These are phyloP conservation scores for Microdochium bolleyi DNA, from an alignment of 2,329 filamentous ascomycete genomes.

Conservation along the genomic window DNA sequence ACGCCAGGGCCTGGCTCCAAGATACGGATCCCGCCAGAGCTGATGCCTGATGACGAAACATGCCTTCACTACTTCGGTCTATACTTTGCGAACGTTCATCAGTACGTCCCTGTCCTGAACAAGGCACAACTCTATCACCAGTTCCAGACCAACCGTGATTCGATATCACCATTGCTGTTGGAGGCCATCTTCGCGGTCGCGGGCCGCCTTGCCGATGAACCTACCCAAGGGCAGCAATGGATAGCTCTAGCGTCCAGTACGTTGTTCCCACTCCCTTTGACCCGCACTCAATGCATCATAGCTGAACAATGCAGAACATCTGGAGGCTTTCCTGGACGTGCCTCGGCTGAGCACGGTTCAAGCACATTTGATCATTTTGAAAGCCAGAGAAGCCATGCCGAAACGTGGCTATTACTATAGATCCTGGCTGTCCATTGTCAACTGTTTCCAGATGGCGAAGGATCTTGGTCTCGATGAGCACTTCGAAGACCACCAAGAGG, in stretches of 20 bases:
- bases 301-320: slow-evolving; percentile 57
- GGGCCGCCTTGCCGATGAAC: slow-evolving; percentile 74
- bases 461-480: slow-evolving; percentile 88
- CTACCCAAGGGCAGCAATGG: slow-evolving; percentile 84
- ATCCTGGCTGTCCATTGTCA: slow-evolving; percentile 93
- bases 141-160: slow-evolving; percentile 75
- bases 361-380: slow-evolving; percentile 77
- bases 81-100: slow-evolving; percentile 85
- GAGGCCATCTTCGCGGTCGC: slow-evolving; percentile 90
- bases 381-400: slow-evolving; percentile 84
- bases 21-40: slow-evolving; percentile 80
- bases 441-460: slow-evolving; percentile 87
- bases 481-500: slow-evolving; percentile 66
- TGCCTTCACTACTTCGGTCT: slow-evolving; percentile 80
- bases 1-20: slow-evolving; percentile 67
- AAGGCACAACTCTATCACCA: slow-evolving; percentile 77
- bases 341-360: slow-evolving; percentile 87
- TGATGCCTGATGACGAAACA: slow-evolving; percentile 86
- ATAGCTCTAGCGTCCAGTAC: slow-evolving; percentile 78
- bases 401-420: slow-evolving; percentile 94
- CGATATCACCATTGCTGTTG: slow-evolving; percentile 80
- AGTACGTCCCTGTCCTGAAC: slow-evolving; percentile 85
- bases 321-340: slow-evolving; percentile 88
- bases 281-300: background rate
- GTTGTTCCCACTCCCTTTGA: slow-evolving; percentile 9